Percentiles rank a stretch among this genome's conserved stretches.
Evolutionary conservation across 768 basidiomycete genomes (phyloP).

Genomic region (Pulveroboletus sp.): DNA sequence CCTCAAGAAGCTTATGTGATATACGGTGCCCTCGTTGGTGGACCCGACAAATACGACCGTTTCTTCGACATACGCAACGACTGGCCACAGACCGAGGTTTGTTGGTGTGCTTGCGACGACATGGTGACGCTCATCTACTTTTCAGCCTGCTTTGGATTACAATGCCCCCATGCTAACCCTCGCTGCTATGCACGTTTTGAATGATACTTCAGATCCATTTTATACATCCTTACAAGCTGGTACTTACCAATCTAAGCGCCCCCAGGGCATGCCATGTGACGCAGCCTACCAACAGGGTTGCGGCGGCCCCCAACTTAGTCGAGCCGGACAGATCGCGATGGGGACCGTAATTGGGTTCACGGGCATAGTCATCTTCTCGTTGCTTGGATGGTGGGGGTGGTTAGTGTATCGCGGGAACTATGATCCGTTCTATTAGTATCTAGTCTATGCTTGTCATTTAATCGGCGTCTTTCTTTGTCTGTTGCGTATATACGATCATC

Average conservation of each 20-base stretch:
- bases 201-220: constrained; percentile 67
- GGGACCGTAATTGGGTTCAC: constrained; percentile 61
- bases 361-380: constrained; percentile 51
- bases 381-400: constrained; percentile 37
- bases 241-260: constrained; percentile 56
- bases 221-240: constrained; percentile 70
- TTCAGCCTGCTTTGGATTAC: constrained; percentile 78
- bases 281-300: constrained; percentile 57
- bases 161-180: constrained; percentile 88
- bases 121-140: constrained; percentile 12
- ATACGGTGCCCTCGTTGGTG: constrained; percentile 87
- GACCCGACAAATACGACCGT: constrained; percentile 69
- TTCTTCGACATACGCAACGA: constrained; percentile 86
- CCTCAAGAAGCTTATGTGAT: constrained; percentile 68
- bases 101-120: constrained; percentile 1
- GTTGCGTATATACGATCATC: no score
- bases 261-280: constrained; percentile 75
- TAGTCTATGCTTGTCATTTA: not conserved
- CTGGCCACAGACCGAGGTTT: constrained; percentile 85
- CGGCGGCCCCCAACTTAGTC: constrained; percentile 49
- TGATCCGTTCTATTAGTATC: constrained; percentile 18
- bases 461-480: not conserved
- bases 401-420: constrained; percentile 25
- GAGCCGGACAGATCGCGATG: constrained; percentile 63
- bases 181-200: constrained; percentile 71